Base-by-base conservation (phyloP, 208 protist genomes). In the Lotmaria passim region DNA sequence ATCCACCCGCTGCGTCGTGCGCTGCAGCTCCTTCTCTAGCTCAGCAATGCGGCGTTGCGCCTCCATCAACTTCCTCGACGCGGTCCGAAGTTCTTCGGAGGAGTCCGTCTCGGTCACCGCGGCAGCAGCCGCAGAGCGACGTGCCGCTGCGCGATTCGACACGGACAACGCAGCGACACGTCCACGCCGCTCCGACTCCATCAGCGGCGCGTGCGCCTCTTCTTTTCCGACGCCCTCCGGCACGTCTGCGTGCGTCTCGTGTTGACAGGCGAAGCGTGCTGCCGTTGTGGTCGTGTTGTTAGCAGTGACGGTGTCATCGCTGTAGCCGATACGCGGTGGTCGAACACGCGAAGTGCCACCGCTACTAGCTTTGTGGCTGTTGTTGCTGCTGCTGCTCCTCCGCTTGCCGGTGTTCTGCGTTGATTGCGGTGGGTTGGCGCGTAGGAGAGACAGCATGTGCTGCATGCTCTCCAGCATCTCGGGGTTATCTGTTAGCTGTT, bases 391-490 rank as follows among this genome's bases (percentile, higher is more conserved):
- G 43, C 41, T 33, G 26, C 56, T 41, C 10, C 10, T 12, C 10
- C 11, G 15, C 11, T 10, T 46, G 41, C 15, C 41, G 39, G 10
- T 56, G 17, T 1, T 1, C 31, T 41, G 47, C 31, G 11, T 5
- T 2, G 47, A 5, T 24, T 31, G 48, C 8, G 53, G 46, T 30
- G 71, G 62, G 43, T 73, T 79, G 17, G 46, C 55, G 26, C 67
- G 65, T 33, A 93, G 55, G 23, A 88, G 46, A 3, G 83, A 65
- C 10, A 93, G 73, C 26, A 93, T 57, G 57, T 66, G 75, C 66
- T 93, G 87, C 62, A 93, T 73, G 44, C 89, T 80, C 23, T 62
- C 71, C 44, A 93, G 52, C 52, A 90, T 79, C 48, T 93, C 75
- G 24, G 87, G 87, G 51, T 93, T 87, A 10, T 73, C 69, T 3